A percentile compares a stretch with the other conserved stretches of the same genome.
These are phyloP conservation scores for Allantophomopsis lycopodina DNA, from an alignment of 2,329 filamentous ascomycete species.

Conservation along the genomic window DNA sequence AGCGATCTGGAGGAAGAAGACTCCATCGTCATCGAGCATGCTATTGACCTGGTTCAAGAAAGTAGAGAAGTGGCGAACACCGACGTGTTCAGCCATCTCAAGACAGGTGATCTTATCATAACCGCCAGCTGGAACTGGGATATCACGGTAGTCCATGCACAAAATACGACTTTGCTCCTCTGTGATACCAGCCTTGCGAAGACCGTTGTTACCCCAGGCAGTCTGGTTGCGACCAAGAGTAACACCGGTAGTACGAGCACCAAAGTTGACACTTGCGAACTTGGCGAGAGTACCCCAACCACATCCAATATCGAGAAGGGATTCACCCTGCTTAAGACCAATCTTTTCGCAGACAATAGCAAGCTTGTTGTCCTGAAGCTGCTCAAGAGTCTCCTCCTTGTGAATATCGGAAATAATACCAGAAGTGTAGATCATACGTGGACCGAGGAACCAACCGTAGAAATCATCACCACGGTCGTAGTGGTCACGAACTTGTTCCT, in stretches of 20 bases:
- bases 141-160: conserved; percentile 60
- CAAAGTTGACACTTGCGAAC: conserved; percentile 59
- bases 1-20: conserved; percentile 59
- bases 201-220: conserved; percentile 55
- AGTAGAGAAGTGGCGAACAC: conserved; percentile 48
- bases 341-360: conserved; percentile 56
- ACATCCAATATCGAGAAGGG: conserved; percentile 52
- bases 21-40: conserved; percentile 59
- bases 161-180: conserved; percentile 51
- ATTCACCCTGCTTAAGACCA: conserved; percentile 43
- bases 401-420: conserved; percentile 17
- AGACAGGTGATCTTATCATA: conserved; percentile 62
- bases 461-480: conserved; percentile 20
- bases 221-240: conserved; percentile 61
- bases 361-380: conserved; percentile 36
- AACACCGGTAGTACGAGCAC: conserved; percentile 61
- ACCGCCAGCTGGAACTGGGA: conserved; percentile 35
- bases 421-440: conserved; percentile 20
- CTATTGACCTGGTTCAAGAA: conserved; percentile 54
- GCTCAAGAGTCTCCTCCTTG: conserved; percentile 18
- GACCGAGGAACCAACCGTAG: conserved; percentile 20
- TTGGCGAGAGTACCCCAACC: conserved; percentile 58
- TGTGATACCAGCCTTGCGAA: conserved; percentile 43
- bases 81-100: conserved; percentile 64
- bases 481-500: conserved; percentile 18